Base-by-base conservation (phyloP, 2,329 filamentous ascomycete genomes). In the Leptosphaerulina australis region DNA sequence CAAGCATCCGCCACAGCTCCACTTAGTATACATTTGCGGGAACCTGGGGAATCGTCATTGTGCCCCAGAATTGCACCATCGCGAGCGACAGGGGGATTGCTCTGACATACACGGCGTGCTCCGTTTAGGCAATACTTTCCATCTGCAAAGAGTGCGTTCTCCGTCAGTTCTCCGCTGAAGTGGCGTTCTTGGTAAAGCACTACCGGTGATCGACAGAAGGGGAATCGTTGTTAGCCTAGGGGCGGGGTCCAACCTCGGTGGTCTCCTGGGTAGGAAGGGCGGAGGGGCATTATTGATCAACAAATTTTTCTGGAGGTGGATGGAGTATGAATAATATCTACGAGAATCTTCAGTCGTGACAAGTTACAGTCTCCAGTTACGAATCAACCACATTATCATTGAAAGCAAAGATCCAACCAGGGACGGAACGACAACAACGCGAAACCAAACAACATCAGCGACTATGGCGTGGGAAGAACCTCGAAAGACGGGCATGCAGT, bases 401-500 rank as follows among this genome's bases (percentile, higher is more conserved):
- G n/a, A n/a, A n/a, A n/a, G n/a, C n/a, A n/a, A n/a, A n/a, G n/a
- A n/a, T n/a, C n/a, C n/a, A n/a, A n/a, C n/a, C n/a, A n/a, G n/a
- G n/a, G n/a, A n/a, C n/a, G n/a, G n/a, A n/a, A n/a, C n/a, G n/a
- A n/a, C n/a, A n/a, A n/a, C n/a, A n/a, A n/a, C n/a, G n/a, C n/a
- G n/a, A n/a, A n/a, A n/a, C n/a, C n/a, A n/a, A n/a, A n/a, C n/a
- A n/a, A 31, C 14, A 48, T 26, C 22, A 50, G 30, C 37, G 40
- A 54, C 5, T 14, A 66, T 67, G 63, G 64, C 64, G 30, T 68
- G 63, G 64, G 56, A 66, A 58, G 64, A 68, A 58, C 64, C 64
- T 25, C 52, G 64, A 12, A 64, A 66, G 28, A 68, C 64, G n/a
- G 64, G 64, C n/a, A 68, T 68, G 64, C 59, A 86, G 62, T 90